A percentile compares a stretch with the other conserved stretches of the same genome.
These are phyloP conservation scores for Fraxinus excelsior DNA, from an alignment of 257 asterid genomes.

Conservation along the genomic window DNA sequence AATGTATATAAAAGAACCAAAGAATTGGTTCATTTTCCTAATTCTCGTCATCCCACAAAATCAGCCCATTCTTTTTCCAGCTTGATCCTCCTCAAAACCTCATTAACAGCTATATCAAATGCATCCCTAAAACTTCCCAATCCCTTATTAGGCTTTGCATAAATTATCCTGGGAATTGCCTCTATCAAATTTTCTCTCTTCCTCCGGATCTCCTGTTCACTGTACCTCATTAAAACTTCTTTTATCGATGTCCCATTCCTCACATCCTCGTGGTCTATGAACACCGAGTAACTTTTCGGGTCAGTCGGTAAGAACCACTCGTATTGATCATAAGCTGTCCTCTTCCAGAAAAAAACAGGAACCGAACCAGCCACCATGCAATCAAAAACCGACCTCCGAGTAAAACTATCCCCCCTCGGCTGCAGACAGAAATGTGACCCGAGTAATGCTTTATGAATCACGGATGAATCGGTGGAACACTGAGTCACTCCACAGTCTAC, in stretches of 20 bases:
- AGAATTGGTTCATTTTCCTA: conserved; percentile 13
- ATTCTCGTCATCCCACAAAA: conserved; percentile 37
- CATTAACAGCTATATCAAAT: conserved; percentile 85
- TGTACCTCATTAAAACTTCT: conserved; percentile 50
- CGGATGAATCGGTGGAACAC: conserved; percentile 48
- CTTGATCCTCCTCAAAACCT: conserved; percentile 71
- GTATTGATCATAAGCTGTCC: conserved; percentile 72
- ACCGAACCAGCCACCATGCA: conserved; percentile 82
- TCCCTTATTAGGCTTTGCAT: conserved; percentile 55
- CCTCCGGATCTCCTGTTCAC: conserved; percentile 54
- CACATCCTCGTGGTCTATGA: conserved; percentile 60
- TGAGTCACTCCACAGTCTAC: conserved; percentile 59
- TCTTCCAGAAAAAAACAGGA: conserved; percentile 75
- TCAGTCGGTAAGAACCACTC: conserved; percentile 85
- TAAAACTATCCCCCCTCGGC: conserved; percentile 73
- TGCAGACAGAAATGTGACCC: conserved; percentile 74
- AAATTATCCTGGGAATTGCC: conserved; percentile 69
- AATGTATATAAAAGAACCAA: background rate
- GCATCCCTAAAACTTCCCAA: conserved; percentile 63
- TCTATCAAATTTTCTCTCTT: conserved; percentile 80
- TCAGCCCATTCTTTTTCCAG: conserved; percentile 75
- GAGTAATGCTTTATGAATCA: conserved; percentile 41
- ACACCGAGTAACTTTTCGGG: conserved; percentile 78
- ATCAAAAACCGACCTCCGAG: conserved; percentile 70
- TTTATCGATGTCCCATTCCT: conserved; percentile 59